Percentiles rank a stretch among this genome's conserved stretches.
Evolutionary conservation across 495 filamentous ascomycete genomes (phyloP).

Genomic region (Penicilliopsis zonata): DNA sequence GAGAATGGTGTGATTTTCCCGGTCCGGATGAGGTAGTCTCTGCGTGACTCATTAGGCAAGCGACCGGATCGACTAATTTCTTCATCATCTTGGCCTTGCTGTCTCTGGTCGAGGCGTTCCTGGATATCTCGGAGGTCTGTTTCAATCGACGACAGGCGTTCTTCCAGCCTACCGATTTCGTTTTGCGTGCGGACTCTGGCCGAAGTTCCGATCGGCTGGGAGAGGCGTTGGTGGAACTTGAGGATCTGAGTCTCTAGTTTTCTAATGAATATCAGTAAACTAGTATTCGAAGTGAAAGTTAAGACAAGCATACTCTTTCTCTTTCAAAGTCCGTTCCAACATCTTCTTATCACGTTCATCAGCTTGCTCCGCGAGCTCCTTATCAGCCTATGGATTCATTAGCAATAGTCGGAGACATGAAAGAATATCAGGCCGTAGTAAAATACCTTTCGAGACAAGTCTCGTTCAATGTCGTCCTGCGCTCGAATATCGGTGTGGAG

Average conservation of each 20-base stretch:
- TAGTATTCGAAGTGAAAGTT: constrained; percentile 3
- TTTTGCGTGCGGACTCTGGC: constrained; percentile 39
- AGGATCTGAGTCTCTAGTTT: constrained; percentile 36
- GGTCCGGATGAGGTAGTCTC: constrained; percentile 86
- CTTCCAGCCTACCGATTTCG: constrained; percentile 52
- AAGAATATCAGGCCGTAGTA: too few species aligned
- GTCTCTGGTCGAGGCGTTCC: constrained; percentile 62
- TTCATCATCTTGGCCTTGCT: constrained; percentile 34
- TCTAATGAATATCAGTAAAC: constrained; percentile 13
- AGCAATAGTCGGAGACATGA: background rate
- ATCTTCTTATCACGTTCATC: constrained; percentile 81
- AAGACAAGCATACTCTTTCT: constrained; percentile 36
- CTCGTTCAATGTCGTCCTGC: constrained; percentile 75
- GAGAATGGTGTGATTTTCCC: constrained; percentile 97
- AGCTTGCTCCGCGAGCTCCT: constrained; percentile 65
- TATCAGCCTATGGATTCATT: constrained; percentile 48
- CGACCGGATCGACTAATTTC: constrained; percentile 37
- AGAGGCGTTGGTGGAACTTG: constrained; percentile 36
- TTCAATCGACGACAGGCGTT: constrained; percentile 44
- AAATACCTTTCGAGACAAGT: constrained; percentile 47
- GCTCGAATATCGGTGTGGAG: constrained; percentile 66
- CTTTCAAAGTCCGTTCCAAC: constrained; percentile 59
- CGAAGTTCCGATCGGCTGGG: constrained; percentile 33
- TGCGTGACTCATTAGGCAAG: constrained; percentile 65
- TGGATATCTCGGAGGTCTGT: constrained; percentile 69